A percentile compares a stretch with the other conserved stretches of the same genome.
These are phyloP conservation scores for Eimeria sp. DNA, from an alignment of 169 alveolate species.

Conservation along the genomic window DNA sequence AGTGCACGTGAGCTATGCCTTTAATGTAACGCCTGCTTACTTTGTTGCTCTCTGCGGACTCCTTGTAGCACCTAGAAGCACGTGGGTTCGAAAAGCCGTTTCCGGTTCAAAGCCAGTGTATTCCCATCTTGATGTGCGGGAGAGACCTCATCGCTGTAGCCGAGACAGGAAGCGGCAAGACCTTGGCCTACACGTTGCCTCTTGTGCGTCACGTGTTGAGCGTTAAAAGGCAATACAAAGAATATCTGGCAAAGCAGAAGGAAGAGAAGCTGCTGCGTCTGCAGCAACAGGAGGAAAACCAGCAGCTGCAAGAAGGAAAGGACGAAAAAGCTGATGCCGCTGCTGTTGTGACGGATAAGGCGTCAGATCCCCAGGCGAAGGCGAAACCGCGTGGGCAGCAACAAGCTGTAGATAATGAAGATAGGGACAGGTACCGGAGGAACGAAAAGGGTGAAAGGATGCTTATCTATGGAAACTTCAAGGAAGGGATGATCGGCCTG, in stretches of 20 bases:
- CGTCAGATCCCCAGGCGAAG: slow-evolving; percentile 37
- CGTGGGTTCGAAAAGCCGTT: slow-evolving; percentile 96
- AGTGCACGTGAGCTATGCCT: neutral
- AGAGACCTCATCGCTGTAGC: slow-evolving; percentile 99
- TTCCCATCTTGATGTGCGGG: slow-evolving; percentile 97
- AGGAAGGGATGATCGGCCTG: slow-evolving; percentile 94
- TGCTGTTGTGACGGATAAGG: neutral
- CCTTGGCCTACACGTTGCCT: slow-evolving; percentile 99
- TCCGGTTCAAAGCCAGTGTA: slow-evolving; percentile 98
- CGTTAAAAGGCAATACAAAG: slow-evolving; percentile 94
- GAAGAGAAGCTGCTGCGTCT: slow-evolving; percentile 55
- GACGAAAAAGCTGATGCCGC: slow-evolving; percentile 31
- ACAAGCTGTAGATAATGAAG: slow-evolving; percentile 35
- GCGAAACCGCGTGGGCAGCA: slow-evolving; percentile 26
- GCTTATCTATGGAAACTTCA: slow-evolving; percentile 73
- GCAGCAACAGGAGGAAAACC: slow-evolving; percentile 41
- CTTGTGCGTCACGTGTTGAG: slow-evolving; percentile 96
- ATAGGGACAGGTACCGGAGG: slow-evolving; percentile 53
- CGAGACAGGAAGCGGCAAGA: slow-evolving; percentile 99
- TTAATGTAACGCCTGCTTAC: neutral
- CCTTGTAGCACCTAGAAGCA: slow-evolving; percentile 89
- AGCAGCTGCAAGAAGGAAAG: slow-evolving; percentile 12
- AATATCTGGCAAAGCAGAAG: slow-evolving; percentile 73
- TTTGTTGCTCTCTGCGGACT: neutral
- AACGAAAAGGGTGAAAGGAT: slow-evolving; percentile 69